Evolutionary conservation across 495 filamentous ascomycete species (phyloP).

Genomic region (Tuber melanosporum): DNA sequence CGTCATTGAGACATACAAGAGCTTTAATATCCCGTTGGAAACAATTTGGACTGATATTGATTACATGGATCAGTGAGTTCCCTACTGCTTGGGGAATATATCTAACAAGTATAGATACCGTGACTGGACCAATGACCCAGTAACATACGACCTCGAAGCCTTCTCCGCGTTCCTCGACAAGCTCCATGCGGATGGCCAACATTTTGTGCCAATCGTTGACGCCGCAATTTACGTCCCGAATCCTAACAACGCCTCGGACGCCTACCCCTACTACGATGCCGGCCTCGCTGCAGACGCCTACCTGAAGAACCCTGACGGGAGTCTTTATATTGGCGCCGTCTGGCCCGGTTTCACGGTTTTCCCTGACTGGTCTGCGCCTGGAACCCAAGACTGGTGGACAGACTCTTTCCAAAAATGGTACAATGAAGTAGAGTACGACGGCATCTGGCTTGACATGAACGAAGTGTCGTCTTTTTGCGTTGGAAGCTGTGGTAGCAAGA

Average conservation of each 20-base stretch:
- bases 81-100: conserved; percentile 47
- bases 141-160: background rate
- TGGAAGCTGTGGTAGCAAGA: conserved; percentile 65
- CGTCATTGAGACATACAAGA: conserved; percentile 70
- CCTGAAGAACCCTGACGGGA: conserved; percentile 53
- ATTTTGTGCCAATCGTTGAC: conserved; percentile 82
- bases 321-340: conserved; percentile 67
- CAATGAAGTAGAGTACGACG: conserved; percentile 66
- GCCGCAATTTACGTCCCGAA: conserved; percentile 73
- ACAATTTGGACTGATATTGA: conserved; percentile 88
- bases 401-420: conserved; percentile 64
- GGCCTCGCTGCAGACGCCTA: conserved; percentile 49
- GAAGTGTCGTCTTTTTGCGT: conserved; percentile 77
- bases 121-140: background rate
- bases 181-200: conserved; percentile 61
- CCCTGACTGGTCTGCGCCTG: conserved; percentile 61
- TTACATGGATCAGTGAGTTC: conserved; percentile 57
- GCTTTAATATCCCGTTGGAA: conserved; percentile 70
- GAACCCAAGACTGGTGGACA: conserved; percentile 64
- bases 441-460: conserved; percentile 84
- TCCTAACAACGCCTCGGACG: conserved; percentile 62
- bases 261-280: conserved; percentile 61
- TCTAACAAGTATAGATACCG: conserved; percentile 6
- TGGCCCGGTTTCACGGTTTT: conserved; percentile 79
- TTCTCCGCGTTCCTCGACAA: conserved; percentile 51